Percentiles rank a stretch among this genome's conserved stretches.
phyloP scores from a whole-genome alignment of 108 stramenopile species.

The Chaetoceros muelleri region DNA sequence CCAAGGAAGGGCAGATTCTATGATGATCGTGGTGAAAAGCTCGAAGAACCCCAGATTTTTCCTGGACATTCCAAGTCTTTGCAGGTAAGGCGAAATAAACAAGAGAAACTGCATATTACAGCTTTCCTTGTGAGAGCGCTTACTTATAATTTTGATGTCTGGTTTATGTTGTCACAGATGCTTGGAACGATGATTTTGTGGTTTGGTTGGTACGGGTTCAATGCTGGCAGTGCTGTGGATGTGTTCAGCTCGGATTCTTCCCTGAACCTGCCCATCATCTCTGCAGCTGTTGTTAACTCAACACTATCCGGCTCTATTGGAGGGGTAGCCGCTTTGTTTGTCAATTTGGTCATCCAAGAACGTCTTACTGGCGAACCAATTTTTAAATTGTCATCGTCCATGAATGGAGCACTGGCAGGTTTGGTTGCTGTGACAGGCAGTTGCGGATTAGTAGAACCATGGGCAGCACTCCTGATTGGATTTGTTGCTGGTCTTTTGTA shows the following conservation, averaged over 20 bases:
- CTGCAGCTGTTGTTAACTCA: conserved; percentile 35
- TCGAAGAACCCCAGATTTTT: conserved; percentile 40
- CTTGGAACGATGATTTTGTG: conserved; percentile 74
- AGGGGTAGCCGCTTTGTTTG: conserved; percentile 34
- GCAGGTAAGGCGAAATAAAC: conserved; percentile 22
- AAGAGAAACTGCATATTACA: neutral
- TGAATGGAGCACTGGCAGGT: conserved; percentile 59
- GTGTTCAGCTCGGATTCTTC: conserved; percentile 35
- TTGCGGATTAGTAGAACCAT: conserved; percentile 68
- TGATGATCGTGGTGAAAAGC: conserved; percentile 33
- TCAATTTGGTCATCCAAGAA: conserved; percentile 28
- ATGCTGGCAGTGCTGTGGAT: conserved; percentile 68
- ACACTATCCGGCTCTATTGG: conserved; percentile 49
- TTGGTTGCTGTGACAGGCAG: conserved; percentile 82
- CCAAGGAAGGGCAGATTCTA: conserved; percentile 42
- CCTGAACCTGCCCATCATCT: conserved; percentile 29
- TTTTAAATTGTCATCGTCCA: conserved; percentile 31
- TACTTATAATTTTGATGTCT: neutral
- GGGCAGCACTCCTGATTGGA: conserved; percentile 81
- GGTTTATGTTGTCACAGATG: neutral
- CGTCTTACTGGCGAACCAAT: conserved; percentile 34
- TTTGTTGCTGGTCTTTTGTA: conserved; percentile 68
- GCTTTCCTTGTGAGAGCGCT: neutral
- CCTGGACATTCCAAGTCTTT: conserved; percentile 62
- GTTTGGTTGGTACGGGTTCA: conserved; percentile 95